A percentile compares a stretch with the other conserved stretches of the same genome.
Evolutionary conservation across 2,329 filamentous ascomycete genomes (phyloP).

Genomic region (Tympanopsis confertula): DNA sequence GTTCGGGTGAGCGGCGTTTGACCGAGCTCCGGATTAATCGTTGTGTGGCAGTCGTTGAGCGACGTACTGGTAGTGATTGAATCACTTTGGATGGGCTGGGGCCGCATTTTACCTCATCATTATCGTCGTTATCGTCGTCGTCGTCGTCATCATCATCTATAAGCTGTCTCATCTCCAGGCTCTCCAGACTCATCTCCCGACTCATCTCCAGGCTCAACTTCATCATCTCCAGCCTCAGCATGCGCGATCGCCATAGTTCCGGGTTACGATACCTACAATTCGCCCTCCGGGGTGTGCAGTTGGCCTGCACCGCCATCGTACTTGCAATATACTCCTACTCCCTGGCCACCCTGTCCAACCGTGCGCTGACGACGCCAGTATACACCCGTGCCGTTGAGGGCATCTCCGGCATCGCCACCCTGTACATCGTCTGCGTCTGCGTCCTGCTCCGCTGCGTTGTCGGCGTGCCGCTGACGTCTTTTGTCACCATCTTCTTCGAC

Average conservation of each 20-base stretch:
- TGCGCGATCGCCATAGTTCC: slow-evolving; percentile 45
- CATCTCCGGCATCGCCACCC: slow-evolving; percentile 60
- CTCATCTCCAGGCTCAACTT: slow-evolving; percentile 3
- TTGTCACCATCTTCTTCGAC: slow-evolving; percentile 66
- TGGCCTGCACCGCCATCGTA: slow-evolving; percentile 61
- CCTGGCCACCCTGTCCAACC: slow-evolving; percentile 59
- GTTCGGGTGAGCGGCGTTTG: too few species aligned
- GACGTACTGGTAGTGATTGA: too few species aligned
- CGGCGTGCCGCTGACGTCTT: slow-evolving; percentile 61
- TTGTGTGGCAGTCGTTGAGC: too few species aligned
- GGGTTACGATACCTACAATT: slow-evolving; percentile 60
- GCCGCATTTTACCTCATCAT: too few species aligned
- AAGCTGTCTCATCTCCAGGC: too few species aligned
- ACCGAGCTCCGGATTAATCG: too few species aligned
- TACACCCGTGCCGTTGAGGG: slow-evolving; percentile 67
- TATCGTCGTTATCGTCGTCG: too few species aligned
- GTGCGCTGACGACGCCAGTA: slow-evolving; percentile 51
- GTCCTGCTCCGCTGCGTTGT: slow-evolving; percentile 70
- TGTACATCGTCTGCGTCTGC: slow-evolving; percentile 66
- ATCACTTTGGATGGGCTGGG: too few species aligned
- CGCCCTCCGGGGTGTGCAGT: slow-evolving; percentile 62
- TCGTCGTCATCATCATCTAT: too few species aligned
- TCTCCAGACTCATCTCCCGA: too few species aligned
- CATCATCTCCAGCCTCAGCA: slow-evolving; percentile 23
- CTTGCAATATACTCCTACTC: slow-evolving; percentile 78